phyloP scores from a whole-genome alignment of 257 asterid species.

The Solanum gracilifrons region DNA sequence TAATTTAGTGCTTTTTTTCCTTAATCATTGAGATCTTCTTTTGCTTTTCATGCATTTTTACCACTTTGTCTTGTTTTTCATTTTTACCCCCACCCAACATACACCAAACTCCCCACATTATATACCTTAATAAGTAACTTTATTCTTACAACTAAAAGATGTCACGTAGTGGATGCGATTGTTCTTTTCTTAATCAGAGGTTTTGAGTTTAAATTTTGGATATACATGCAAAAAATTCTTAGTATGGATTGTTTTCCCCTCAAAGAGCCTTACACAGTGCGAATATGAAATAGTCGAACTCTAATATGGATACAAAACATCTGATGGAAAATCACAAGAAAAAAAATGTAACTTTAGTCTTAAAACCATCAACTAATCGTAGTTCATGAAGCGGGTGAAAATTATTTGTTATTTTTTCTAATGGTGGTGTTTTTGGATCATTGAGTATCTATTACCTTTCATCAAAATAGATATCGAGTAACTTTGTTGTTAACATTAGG shows the following conservation, averaged over 20 bases:
- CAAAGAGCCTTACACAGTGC: too few relatives aligned
- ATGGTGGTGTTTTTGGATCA: not conserved
- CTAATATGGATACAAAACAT: too few relatives aligned
- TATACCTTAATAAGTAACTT: not conserved
- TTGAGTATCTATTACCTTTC: not conserved
- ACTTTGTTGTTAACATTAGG: not conserved
- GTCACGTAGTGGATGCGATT: too few relatives aligned
- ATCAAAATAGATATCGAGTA: not conserved
- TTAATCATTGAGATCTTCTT: not conserved
- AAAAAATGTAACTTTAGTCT: not conserved
- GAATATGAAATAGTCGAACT: not conserved
- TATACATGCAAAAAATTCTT: too few relatives aligned
- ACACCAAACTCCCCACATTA: not conserved
- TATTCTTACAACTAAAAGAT: too few relatives aligned
- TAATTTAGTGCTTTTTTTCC: not conserved
- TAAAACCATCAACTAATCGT: not conserved
- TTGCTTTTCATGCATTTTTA: conserved; percentile 1
- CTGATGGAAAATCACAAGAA: too few relatives aligned
- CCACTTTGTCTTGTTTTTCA: not conserved
- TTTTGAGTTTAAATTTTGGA: too few relatives aligned
- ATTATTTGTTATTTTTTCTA: not conserved
- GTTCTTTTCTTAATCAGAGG: too few relatives aligned
- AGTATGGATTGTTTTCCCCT: not conserved
- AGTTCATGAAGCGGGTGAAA: not conserved
- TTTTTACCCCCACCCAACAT: not conserved